A percentile compares a stretch with the other conserved stretches of the same genome.
phyloP scores from a whole-genome alignment of 139 green algal genomes.

The Trebouxia sp. region DNA sequence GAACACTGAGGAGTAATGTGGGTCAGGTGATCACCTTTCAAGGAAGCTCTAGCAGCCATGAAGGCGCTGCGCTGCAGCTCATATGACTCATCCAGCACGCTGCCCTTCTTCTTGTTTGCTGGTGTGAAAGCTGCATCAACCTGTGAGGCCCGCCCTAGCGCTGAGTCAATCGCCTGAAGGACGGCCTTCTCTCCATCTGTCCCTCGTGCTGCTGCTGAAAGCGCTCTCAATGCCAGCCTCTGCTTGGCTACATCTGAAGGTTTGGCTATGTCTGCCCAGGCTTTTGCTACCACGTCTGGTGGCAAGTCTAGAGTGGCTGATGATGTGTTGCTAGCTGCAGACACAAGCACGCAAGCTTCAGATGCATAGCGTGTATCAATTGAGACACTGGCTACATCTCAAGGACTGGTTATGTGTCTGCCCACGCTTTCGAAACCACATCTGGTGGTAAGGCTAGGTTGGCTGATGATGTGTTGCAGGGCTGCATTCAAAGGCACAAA shows the following conservation, averaged over 20 bases:
- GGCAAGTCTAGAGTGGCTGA: constrained; percentile 17
- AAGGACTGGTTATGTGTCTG: too few relatives aligned
- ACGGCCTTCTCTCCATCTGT: constrained; percentile 32
- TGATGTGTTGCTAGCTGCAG: neutral
- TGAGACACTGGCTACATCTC: too few relatives aligned
- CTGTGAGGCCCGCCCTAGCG: neutral
- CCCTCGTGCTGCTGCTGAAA: constrained; percentile 28
- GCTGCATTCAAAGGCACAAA: too few relatives aligned
- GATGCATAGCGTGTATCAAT: too few relatives aligned
- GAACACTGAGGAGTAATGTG: neutral
- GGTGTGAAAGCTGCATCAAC: constrained; percentile 8
- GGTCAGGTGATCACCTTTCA: constrained; percentile 25
- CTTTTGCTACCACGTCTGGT: constrained; percentile 14
- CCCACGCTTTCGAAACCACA: too few relatives aligned
- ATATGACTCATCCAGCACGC: neutral
- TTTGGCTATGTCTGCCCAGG: constrained; percentile 1
- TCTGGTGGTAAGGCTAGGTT: too few relatives aligned
- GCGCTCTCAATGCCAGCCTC: constrained; percentile 15
- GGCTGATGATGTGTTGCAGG: too few relatives aligned
- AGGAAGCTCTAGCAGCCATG: constrained; percentile 21
- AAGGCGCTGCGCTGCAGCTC: constrained; percentile 34
- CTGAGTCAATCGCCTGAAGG: constrained; percentile 17
- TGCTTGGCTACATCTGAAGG: constrained; percentile 15
- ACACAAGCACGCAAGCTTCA: neutral
- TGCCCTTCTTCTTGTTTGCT: constrained; percentile 1